Evolutionary conservation across 2,329 filamentous ascomycete species (phyloP), one percentile per base, ranked within the genome.

Genomic region (Penicillium sp.): DNA sequence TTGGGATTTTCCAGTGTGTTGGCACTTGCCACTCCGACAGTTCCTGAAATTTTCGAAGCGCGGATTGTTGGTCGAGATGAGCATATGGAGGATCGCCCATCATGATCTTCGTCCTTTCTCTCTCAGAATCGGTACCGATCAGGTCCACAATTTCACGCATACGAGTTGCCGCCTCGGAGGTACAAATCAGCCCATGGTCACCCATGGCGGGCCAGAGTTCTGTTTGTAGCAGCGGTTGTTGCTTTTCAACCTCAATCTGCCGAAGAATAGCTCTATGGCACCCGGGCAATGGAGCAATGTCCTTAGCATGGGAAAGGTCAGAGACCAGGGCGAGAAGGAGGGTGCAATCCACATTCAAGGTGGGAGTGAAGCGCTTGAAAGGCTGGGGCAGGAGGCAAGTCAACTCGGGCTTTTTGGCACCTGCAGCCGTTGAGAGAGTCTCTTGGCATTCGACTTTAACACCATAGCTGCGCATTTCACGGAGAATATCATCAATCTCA

Each of bases 321-420:
- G 89, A 91, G 1, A 89, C 84, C 2, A 92, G 78, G 4, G 89
- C 89, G 5, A 93, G 82, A 5, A 93, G 81, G 49, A 91, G 84
- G 1, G 89, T 91, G 64, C 79, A 81, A 62, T 83, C 81, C 50
- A 81, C 74, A 63, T 82, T 81, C 45, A 83, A 62, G 11, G 73
- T 76, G 10, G 73, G 45, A n/a, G 78, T 81, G 63, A 80, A 73
- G 22, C 72, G 70, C 50, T 76, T 74, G 68, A 75, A 76, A 14
- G 73, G 72, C 48, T 76, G 71, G 20, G 78, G 78, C 22, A 80
- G 68, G n/a, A 80, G 72, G 45, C 65, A 67, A 14, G 59, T 57
- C 54, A 80, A 69, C 8, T 69, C 62, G 15, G 65, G 54, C 12
- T 61, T 58, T 43, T 62, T 41, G 22, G 59, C 50, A 53, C 57